Evolutionary conservation across 1,139 yeast genomes (phyloP).

Genomic region (Pichiaceae sp.): DNA sequence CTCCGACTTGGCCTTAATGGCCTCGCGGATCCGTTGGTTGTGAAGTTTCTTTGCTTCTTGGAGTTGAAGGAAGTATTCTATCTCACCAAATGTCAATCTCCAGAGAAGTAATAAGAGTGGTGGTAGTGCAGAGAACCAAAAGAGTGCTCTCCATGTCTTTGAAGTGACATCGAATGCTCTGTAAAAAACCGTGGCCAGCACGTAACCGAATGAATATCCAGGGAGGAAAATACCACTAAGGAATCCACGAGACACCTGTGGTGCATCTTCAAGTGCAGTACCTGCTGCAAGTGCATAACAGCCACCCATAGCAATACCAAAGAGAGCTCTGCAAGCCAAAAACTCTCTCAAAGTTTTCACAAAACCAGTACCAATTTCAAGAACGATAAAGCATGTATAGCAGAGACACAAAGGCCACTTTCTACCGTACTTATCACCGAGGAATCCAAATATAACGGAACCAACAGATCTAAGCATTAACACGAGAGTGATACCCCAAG

Average conservation of each 20-base stretch:
- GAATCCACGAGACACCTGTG: conserved; percentile 32
- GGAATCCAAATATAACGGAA: conserved; percentile 47
- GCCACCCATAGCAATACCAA: conserved; percentile 47
- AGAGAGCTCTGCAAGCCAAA: conserved; percentile 41
- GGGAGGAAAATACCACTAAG: conserved; percentile 38
- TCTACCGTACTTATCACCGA: conserved; percentile 45
- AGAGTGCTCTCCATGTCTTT: conserved; percentile 42
- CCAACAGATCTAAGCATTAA: conserved; percentile 55
- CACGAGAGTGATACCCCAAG: conserved; percentile 53
- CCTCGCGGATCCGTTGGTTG: conserved; percentile 7
- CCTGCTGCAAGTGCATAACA: conserved; percentile 43
- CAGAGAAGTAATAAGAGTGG: conserved; percentile 33
- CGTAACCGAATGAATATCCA: conserved; percentile 37
- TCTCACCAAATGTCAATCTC: conserved; percentile 34
- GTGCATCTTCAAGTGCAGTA: conserved; percentile 40
- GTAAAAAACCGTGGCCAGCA: conserved; percentile 36
- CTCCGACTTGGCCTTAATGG: conserved; percentile 4
- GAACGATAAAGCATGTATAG: conserved; percentile 32
- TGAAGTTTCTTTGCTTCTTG: conserved; percentile 13
- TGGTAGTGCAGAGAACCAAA: conserved; percentile 47
- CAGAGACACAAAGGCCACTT: conserved; percentile 45
- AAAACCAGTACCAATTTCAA: conserved; percentile 51
- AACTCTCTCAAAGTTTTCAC: conserved; percentile 39
- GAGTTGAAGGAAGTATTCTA: conserved; percentile 24
- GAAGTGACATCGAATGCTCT: conserved; percentile 29